These are phyloP conservation scores for Populus pruinosa DNA, from an alignment of 345 rosid genomes.

Conservation along the genomic window DNA sequence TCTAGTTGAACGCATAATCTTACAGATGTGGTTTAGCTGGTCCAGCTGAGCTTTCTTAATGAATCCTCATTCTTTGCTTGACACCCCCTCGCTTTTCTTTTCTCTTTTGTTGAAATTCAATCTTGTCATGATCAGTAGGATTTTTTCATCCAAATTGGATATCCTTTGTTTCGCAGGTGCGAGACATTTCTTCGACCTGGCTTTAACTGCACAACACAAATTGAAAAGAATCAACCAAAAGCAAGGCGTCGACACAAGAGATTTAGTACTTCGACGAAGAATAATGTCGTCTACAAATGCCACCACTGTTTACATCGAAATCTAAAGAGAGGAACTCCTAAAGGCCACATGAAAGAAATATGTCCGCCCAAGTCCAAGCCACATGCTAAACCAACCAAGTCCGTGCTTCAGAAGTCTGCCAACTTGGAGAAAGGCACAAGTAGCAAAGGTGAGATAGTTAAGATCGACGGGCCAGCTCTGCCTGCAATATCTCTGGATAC, in stretches of 20 bases:
- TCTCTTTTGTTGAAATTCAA: neutral
- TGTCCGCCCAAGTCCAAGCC: constrained; percentile 9
- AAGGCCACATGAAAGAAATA: constrained; percentile 48
- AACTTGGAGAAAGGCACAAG: constrained; percentile 8
- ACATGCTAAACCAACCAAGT: constrained; percentile 1
- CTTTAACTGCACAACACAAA: constrained; percentile 55
- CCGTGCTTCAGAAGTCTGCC: constrained; percentile 12
- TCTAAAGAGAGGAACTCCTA: constrained; percentile 52
- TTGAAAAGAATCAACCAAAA: constrained; percentile 48
- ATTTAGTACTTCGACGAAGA: constrained; percentile 30
- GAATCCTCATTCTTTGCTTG: neutral
- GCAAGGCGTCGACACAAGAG: constrained; percentile 34
- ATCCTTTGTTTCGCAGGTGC: constrained; percentile 44
- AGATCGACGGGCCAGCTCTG: constrained; percentile 6
- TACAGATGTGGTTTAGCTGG: too few relatives aligned
- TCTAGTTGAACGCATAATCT: too few relatives aligned
- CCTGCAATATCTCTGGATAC: constrained; percentile 23
- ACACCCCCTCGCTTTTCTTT: neutral
- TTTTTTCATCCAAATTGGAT: neutral
- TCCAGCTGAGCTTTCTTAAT: too few relatives aligned
- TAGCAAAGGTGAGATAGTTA: constrained; percentile 14
- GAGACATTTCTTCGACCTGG: constrained; percentile 80
- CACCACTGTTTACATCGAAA: constrained; percentile 53
- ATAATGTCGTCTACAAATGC: constrained; percentile 68
- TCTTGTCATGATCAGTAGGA: neutral